Conservation (phyloP, 106 monocot genomes). For the Xerophyta viscosa region DNA sequence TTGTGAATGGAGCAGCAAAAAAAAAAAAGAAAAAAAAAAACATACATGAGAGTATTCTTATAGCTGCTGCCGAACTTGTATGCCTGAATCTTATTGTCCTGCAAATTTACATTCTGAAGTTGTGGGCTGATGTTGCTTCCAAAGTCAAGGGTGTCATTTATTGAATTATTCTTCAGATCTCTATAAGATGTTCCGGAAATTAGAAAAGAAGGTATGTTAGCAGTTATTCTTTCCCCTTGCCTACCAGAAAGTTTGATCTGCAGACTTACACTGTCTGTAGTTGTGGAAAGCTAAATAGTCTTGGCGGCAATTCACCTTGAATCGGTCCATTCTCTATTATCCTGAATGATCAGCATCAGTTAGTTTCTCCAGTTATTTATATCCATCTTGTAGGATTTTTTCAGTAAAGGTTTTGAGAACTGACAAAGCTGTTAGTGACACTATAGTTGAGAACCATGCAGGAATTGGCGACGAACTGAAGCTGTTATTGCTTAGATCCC, state of each 20-base stretch:
- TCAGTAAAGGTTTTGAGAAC: too few relatives aligned
- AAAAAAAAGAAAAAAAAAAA: too few relatives aligned
- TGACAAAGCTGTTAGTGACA: slow-evolving; percentile 53
- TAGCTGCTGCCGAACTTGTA: slow-evolving; percentile 19
- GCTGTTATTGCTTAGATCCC: slow-evolving; percentile 83
- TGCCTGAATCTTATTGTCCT: slow-evolving; percentile 26
- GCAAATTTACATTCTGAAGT: slow-evolving; percentile 34
- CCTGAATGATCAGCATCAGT: slow-evolving; percentile 27
- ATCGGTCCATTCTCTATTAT: slow-evolving; percentile 35
- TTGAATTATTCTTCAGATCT: slow-evolving; percentile 25
- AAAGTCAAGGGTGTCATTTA: slow-evolving; percentile 41
- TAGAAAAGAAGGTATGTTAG: too few relatives aligned
- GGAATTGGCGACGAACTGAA: slow-evolving; percentile 55
- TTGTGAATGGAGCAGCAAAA: too few relatives aligned
- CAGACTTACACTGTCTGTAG: slow-evolving; percentile 53
- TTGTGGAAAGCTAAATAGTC: slow-evolving; percentile 39
- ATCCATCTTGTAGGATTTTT: too few relatives aligned
- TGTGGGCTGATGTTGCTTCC: slow-evolving; percentile 27
- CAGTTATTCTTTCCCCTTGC: too few relatives aligned
- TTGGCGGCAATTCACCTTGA: slow-evolving; percentile 32
- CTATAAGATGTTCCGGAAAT: too few relatives aligned
- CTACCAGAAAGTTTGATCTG: too few relatives aligned
- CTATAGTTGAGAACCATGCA: slow-evolving; percentile 55
- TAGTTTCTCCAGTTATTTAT: background rate
- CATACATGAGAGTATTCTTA: slow-evolving; percentile 27